Conservation (phyloP, 345 rosid genomes). For the Leavenworthia alabamica region DNA sequence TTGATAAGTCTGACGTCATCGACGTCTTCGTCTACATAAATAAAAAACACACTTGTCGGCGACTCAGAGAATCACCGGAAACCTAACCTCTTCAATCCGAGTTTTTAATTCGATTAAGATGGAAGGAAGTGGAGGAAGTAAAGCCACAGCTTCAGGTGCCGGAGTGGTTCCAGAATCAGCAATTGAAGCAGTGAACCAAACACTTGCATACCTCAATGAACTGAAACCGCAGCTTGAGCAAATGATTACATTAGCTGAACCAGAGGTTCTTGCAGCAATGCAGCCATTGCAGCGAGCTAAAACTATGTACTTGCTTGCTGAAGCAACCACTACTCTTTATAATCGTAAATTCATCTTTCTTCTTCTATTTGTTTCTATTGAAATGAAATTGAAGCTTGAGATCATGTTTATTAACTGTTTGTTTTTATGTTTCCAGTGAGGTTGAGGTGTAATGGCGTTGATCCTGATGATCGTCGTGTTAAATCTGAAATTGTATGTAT, state of each 20-base stretch:
- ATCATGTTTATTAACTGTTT: background rate
- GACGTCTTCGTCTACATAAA: background rate
- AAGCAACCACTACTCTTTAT: slow-evolving; percentile 61
- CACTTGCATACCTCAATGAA: slow-evolving; percentile 38
- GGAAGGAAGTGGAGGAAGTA: slow-evolving; percentile 36
- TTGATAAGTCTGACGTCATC: slow-evolving; percentile 5
- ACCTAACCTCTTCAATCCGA: slow-evolving; percentile 1
- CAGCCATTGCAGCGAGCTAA: slow-evolving; percentile 73
- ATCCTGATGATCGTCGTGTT: slow-evolving; percentile 78
- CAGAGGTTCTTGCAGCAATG: slow-evolving; percentile 55
- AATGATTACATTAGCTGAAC: slow-evolving; percentile 51
- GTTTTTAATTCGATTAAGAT: slow-evolving; percentile 11
- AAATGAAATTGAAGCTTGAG: background rate
- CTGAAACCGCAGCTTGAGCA: slow-evolving; percentile 46
- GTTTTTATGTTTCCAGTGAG: slow-evolving; percentile 52
- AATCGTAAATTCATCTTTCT: slow-evolving; percentile 34
- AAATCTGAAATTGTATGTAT: slow-evolving; percentile 78
- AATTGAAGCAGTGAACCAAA: slow-evolving; percentile 55
- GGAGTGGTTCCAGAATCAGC: slow-evolving; percentile 54
- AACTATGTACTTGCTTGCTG: slow-evolving; percentile 50
- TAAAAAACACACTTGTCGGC: background rate
- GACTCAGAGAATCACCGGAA: slow-evolving; percentile 10
- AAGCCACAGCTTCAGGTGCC: slow-evolving; percentile 1
- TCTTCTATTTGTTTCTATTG: background rate
- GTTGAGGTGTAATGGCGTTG: slow-evolving; percentile 68